Evolutionary conservation across 2,329 filamentous ascomycete species (phyloP).

Genomic region (Fusarium sp.): DNA sequence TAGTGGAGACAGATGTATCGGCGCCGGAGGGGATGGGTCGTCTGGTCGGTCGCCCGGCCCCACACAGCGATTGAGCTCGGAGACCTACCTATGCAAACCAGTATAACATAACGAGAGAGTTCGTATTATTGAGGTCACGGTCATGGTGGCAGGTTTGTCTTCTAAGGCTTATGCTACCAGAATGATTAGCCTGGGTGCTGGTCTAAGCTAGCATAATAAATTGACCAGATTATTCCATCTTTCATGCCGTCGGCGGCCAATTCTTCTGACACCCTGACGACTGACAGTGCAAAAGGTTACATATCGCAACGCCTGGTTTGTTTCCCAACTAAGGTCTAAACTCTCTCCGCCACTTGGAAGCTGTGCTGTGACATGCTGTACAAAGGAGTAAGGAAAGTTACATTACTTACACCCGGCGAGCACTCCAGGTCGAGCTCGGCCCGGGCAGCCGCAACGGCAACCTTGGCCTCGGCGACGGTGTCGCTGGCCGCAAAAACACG

Average conservation of each 20-base stretch:
- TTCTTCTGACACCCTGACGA: too few species aligned
- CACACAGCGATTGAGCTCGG: background rate
- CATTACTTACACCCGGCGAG: background rate
- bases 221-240: too few species aligned
- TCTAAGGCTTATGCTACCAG: background rate
- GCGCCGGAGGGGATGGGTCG: background rate
- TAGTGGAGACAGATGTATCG: slow-evolving; percentile 3
- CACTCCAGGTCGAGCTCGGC: too few species aligned
- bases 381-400: background rate
- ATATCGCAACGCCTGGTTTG: too few species aligned
- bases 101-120: background rate
- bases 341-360: background rate
- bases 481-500: background rate
- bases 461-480: too few species aligned
- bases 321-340: background rate
- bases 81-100: background rate
- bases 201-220: too few species aligned
- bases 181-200: too few species aligned
- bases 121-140: background rate
- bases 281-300: too few species aligned
- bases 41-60: slow-evolving; percentile 5
- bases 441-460: too few species aligned
- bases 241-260: too few species aligned
- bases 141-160: background rate
- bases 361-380: background rate